Conservation (phyloP, 441 rosid species). For the Populus hybrid region DNA sequence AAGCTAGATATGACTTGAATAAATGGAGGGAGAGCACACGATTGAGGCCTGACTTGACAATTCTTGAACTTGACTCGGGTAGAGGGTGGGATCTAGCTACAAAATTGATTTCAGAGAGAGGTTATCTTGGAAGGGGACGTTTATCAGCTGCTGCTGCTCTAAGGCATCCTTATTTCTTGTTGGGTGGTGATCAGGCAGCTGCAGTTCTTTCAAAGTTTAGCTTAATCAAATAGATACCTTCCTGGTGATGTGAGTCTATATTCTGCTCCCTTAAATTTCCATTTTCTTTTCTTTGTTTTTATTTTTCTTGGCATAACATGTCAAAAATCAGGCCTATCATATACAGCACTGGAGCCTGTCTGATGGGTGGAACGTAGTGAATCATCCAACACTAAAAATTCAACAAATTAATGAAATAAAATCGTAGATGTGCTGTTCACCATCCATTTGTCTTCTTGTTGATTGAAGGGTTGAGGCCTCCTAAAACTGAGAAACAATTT, state of each 20-base stretch:
- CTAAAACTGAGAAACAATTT: neutral
- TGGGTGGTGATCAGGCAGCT: constrained; percentile 94
- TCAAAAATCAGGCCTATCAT: neutral
- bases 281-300: neutral
- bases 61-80: constrained; percentile 87
- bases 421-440: neutral
- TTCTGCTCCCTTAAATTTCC: neutral
- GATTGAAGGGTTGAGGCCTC: neutral
- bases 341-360: neutral
- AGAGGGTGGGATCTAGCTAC: constrained; percentile 96
- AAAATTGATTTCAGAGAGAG: constrained; percentile 77
- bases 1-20: constrained; percentile 58
- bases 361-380: neutral
- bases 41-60: constrained; percentile 68
- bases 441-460: neutral
- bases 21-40: constrained; percentile 71
- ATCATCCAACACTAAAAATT: neutral
- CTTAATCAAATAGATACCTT: constrained; percentile 46
- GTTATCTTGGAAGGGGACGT: constrained; percentile 75
- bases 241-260: constrained; percentile 16
- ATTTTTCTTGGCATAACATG: neutral
- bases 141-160: constrained; percentile 92
- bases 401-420: neutral
- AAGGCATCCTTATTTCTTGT: constrained; percentile 90
- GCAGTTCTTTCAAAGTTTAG: constrained; percentile 77